phyloP scores from a whole-genome alignment of 768 basidiomycete genomes.

The Amanita muscaria region DNA sequence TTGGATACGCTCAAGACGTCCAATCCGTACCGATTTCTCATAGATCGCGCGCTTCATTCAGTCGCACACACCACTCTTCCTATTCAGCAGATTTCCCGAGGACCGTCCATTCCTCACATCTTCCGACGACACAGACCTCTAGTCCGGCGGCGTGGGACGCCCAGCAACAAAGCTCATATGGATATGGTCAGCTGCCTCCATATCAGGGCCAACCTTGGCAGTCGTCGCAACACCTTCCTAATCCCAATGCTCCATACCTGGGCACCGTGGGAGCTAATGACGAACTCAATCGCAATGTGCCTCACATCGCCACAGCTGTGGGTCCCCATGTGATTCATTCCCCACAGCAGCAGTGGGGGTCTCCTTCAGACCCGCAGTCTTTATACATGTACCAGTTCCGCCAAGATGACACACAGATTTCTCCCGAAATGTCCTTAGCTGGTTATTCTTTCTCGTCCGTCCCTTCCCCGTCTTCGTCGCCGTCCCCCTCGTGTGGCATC shows the following conservation, averaged over 20 bases:
- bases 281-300: not conserved
- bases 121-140: too few species aligned
- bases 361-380: not conserved
- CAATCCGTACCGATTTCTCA: slow-evolving; percentile 1
- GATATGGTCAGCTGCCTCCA: not conserved
- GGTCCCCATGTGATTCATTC: not conserved
- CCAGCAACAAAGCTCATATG: slow-evolving; percentile 1
- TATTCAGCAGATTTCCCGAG: not conserved
- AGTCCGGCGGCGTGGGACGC: slow-evolving; percentile 1
- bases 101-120: not conserved
- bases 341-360: slow-evolving; percentile 1
- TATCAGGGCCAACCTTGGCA: not conserved
- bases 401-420: slow-evolving; percentile 12
- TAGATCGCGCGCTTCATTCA: slow-evolving; percentile 2
- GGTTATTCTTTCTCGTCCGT: slow-evolving; percentile 25
- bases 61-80: not conserved
- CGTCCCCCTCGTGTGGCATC: slow-evolving; percentile 6
- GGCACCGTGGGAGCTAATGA: slow-evolving; percentile 2
- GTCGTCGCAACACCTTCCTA: not conserved
- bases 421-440: slow-evolving; percentile 16
- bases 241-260: not conserved
- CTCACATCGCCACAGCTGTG: not conserved
- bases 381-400: slow-evolving; percentile 12
- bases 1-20: not conserved
- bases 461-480: slow-evolving; percentile 26